These are phyloP conservation scores for Annona squamosa DNA, from an alignment of 164 flowering plant genomes.

Conservation along the genomic window DNA sequence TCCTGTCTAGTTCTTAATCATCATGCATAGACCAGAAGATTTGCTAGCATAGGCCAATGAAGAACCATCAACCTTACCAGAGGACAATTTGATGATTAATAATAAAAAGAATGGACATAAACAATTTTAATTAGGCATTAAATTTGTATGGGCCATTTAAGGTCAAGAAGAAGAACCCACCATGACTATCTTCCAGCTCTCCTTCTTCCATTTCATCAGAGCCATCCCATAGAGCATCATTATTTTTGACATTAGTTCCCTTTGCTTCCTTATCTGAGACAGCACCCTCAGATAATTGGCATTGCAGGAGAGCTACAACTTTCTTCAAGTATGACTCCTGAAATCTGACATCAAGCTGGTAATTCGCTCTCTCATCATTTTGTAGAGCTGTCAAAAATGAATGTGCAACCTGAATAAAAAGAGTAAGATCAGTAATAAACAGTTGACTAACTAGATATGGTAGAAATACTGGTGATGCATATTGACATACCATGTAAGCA, in stretches of 20 bases:
- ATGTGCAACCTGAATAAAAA: constrained; percentile 67
- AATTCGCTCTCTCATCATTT: constrained; percentile 90
- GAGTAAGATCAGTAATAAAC: constrained; percentile 7
- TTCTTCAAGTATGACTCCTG: constrained; percentile 80
- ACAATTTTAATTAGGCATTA: background rate
- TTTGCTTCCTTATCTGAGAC: constrained; percentile 44
- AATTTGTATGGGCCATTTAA: background rate
- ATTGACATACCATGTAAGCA: constrained; percentile 73
- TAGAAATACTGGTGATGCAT: background rate
- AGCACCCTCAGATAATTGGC: constrained; percentile 93
- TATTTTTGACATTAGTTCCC: constrained; percentile 16
- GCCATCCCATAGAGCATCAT: constrained; percentile 18
- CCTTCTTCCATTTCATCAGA: constrained; percentile 91
- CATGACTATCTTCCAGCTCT: constrained; percentile 82
- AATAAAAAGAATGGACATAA: background rate
- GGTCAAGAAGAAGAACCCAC: constrained; percentile 34
- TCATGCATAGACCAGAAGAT: background rate
- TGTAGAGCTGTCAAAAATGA: constrained; percentile 85
- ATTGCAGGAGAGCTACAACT: constrained; percentile 78
- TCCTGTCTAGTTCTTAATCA: background rate
- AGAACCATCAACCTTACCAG: background rate
- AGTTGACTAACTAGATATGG: background rate
- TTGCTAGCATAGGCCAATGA: no score
- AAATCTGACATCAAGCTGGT: constrained; percentile 94
- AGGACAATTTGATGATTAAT: background rate